A percentile compares a stretch with the other conserved stretches of the same genome.
phyloP scores from a whole-genome alignment of 2,329 filamentous ascomycete genomes.

The Sporothrix globosa region DNA sequence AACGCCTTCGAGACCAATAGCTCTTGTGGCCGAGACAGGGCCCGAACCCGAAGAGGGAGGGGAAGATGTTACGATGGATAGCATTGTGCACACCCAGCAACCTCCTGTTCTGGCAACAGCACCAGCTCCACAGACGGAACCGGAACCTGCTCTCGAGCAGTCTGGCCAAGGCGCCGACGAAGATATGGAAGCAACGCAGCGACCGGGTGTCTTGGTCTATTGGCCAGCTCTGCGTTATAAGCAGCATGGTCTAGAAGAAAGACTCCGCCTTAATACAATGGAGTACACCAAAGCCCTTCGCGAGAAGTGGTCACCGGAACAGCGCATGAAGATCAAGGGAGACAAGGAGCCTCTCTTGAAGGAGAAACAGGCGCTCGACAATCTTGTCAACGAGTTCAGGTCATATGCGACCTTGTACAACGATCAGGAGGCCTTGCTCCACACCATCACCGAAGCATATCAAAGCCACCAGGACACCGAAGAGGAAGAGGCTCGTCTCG shows the following conservation, averaged over 20 bases:
- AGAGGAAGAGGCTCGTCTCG: conserved; percentile 55
- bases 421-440: conserved; percentile 52
- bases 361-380: conserved; percentile 51
- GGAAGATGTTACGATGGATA: conserved; percentile 21
- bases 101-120: not conserved
- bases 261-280: conserved; percentile 53
- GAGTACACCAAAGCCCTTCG: conserved; percentile 54
- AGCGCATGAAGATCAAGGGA: conserved; percentile 52
- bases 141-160: not conserved
- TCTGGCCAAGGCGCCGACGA: conserved; percentile 21
- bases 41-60: not conserved
- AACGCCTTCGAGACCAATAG: not conserved
- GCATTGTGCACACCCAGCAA: not conserved
- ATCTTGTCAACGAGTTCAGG: conserved; percentile 48
- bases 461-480: conserved; percentile 56
- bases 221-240: conserved; percentile 39
- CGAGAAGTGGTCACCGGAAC: conserved; percentile 51
- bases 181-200: conserved; percentile 29
- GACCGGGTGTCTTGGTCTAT: conserved; percentile 31
- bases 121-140: not conserved
- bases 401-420: conserved; percentile 49
- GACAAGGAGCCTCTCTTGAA: conserved; percentile 54
- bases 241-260: conserved; percentile 47
- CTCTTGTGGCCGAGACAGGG: not conserved
- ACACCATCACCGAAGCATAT: conserved; percentile 55